Base-by-base conservation (phyloP, 164 flowering plant species). In the Umbilicus rupestris region DNA sequence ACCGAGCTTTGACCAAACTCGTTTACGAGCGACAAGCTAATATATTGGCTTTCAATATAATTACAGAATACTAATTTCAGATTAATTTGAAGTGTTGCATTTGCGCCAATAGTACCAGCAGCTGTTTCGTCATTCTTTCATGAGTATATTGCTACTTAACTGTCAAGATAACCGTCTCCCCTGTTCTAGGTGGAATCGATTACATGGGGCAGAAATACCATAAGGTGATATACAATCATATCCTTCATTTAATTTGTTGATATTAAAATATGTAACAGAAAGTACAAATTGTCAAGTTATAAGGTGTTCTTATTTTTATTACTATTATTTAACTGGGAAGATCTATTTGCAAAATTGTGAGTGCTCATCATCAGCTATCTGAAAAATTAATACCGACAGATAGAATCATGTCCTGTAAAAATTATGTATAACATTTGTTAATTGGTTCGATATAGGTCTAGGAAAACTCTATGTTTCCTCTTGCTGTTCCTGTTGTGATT, bases 401-500 rank as follows among this genome's bases (percentile, higher is more conserved):
- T 0, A 28, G 24, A 3, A 2, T 17, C 22, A 24, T 46, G 41
- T 7, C 20, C 7, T 29, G 33, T 15, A 12, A 15, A 29, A n/a
- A 24, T 29, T 24, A 5, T 45, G 37, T 42, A 28, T 46, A 45
- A 33, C 49, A 17, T 9, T 2, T 35, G 20, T 49, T n/a, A 20
- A 5, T 5, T 45, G 8, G 9, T 58, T 20, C 7, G 30, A 57
- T 57, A 39, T 69, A 57, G 84, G 77, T 77, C 33, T 77, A 77
- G 69, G 60, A 55, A n/a, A 44, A 50, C 22, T 79, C 77, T 66
- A 74, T 47, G 9, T 78, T 89, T 17, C 99, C 99, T 0, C 65
- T 94, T 67, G 88, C 96, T 0, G 78, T 79, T 8, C 74, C 96
- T 24, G 84, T 91, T 68, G 93, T 94, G 3, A 39, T 94, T 70